These are phyloP conservation scores for Schwanniomyces polymorphus DNA, from an alignment of 805 yeast genomes.

Conservation along the genomic window DNA sequence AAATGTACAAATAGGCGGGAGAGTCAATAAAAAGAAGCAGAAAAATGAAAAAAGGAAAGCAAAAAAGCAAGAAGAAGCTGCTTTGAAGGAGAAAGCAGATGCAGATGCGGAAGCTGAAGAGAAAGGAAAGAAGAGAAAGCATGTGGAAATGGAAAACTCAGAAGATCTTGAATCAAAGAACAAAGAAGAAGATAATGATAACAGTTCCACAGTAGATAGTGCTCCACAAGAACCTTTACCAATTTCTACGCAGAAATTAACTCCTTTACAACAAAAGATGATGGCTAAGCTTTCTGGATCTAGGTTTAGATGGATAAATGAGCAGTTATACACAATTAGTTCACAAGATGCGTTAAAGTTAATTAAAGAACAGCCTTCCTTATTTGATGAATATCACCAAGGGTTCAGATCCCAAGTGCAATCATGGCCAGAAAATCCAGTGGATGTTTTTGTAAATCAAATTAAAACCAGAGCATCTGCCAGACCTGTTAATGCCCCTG, in stretches of 20 bases:
- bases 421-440: constrained; percentile 98
- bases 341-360: constrained; percentile 76
- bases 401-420: constrained; percentile 96
- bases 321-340: constrained; percentile 85
- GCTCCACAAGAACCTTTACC: constrained; percentile 14
- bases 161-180: constrained; percentile 1
- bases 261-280: constrained; percentile 94
- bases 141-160: constrained; percentile 5
- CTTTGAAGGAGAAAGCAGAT: not conserved
- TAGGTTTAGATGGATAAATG: constrained; percentile 97
- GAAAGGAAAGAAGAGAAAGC: constrained; percentile 8
- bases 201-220: constrained; percentile 6
- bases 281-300: constrained; percentile 93
- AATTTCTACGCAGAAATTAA: constrained; percentile 42
- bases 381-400: constrained; percentile 91
- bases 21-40: constrained; percentile 22
- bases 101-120: constrained; percentile 5
- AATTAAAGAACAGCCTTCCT: constrained; percentile 76
- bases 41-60: constrained; percentile 23
- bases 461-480: constrained; percentile 54
- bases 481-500: constrained; percentile 88
- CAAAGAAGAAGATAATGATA: constrained; percentile 2
- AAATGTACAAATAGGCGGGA: constrained; percentile 48
- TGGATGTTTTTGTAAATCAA: constrained; percentile 80
- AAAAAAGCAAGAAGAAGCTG: constrained; percentile 15